phyloP scores from a whole-genome alignment of 192 early-diverging fungal species.

The Chytriomyces hyalinus region DNA sequence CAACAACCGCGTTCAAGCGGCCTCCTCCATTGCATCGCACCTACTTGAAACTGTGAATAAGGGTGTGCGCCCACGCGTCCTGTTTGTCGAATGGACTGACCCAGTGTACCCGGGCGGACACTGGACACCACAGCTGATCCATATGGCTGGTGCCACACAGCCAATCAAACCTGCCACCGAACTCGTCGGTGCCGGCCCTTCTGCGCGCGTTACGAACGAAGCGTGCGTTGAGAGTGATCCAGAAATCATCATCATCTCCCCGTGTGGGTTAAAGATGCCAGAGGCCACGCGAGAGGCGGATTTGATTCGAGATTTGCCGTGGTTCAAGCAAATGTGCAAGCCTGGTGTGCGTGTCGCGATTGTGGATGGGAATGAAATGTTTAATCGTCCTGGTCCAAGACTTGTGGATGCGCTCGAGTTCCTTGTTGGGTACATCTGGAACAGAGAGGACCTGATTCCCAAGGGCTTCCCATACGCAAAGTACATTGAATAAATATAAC shows the following conservation, averaged over 20 bases:
- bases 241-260: constrained; percentile 52
- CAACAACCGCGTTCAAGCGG: constrained; percentile 33
- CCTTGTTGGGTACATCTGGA: constrained; percentile 55
- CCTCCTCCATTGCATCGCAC: constrained; percentile 13
- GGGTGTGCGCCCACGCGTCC: constrained; percentile 41
- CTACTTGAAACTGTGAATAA: constrained; percentile 21
- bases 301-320: constrained; percentile 32
- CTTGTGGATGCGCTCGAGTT: constrained; percentile 63
- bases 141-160: constrained; percentile 56
- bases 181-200: constrained; percentile 44
- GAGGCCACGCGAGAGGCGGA: constrained; percentile 45
- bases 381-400: constrained; percentile 62
- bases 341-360: constrained; percentile 42
- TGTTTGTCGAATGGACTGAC: constrained; percentile 61
- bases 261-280: constrained; percentile 56
- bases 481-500: constrained; percentile 15
- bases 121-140: constrained; percentile 53
- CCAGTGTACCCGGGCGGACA: constrained; percentile 60
- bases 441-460: constrained; percentile 45
- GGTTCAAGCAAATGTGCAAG: constrained; percentile 38
- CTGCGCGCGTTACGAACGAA: constrained; percentile 34
- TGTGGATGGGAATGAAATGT: constrained; percentile 67
- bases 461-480: constrained; percentile 47
- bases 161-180: constrained; percentile 38
- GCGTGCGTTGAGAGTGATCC: constrained; percentile 41